Percentiles rank a stretch among this genome's conserved stretches.
Conservation (phyloP, 1,284 basidiomycete species). For the Puccinia coronata region DNA sequence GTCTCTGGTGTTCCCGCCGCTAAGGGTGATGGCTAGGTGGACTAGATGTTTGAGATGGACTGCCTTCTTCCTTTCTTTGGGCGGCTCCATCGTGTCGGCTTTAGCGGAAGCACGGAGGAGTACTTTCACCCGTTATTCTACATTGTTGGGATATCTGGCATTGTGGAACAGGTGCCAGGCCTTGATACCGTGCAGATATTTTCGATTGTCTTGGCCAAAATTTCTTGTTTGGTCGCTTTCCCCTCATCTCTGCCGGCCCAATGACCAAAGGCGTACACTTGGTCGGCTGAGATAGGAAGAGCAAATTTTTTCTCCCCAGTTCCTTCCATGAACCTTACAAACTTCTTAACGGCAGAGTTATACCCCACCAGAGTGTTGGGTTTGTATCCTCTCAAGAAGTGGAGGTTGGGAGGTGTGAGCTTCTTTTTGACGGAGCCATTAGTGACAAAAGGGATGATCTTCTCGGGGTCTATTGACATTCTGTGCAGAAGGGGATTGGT, state of each 20-base stretch:
- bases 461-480: too few species aligned
- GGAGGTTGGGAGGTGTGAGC: too few species aligned
- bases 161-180: constrained; percentile 1
- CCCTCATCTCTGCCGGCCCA: background rate
- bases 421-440: too few species aligned
- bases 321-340: background rate
- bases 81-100: background rate
- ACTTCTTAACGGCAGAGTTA: too few species aligned
- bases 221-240: background rate
- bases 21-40: background rate
- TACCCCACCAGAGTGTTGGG: too few species aligned
- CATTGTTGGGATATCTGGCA: background rate
- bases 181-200: background rate
- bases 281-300: background rate
- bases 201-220: background rate
- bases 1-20: background rate
- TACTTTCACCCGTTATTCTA: background rate
- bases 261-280: background rate
- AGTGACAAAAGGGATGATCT: too few species aligned
- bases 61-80: background rate
- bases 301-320: background rate
- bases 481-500: too few species aligned
- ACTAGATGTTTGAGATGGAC: background rate
- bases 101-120: background rate
- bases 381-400: too few species aligned